Evolutionary conservation across 1,139 yeast species (phyloP).

Genomic region (Candida sp.): DNA sequence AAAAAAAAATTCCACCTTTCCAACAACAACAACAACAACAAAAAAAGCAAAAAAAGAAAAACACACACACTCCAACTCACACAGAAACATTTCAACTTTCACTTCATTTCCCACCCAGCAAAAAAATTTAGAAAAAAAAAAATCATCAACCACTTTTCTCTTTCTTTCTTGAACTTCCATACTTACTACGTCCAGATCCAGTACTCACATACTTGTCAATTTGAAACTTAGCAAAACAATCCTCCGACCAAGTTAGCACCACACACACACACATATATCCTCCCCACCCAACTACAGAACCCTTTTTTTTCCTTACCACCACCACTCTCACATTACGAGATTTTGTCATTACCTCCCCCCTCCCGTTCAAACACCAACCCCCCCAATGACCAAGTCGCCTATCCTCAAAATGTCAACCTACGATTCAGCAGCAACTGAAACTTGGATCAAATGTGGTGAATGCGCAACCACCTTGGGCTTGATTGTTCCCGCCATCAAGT

Average conservation of each 20-base stretch:
- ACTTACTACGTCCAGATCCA: too few relatives aligned
- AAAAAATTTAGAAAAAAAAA: neutral
- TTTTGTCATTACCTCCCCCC: neutral
- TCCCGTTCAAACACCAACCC: too few relatives aligned
- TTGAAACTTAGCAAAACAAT: too few relatives aligned
- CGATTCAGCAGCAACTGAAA: slow-evolving; percentile 33
- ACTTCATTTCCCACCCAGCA: neutral
- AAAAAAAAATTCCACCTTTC: slow-evolving; percentile 1
- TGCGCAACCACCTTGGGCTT: slow-evolving; percentile 53
- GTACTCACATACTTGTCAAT: too few relatives aligned
- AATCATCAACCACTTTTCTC: neutral
- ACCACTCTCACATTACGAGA: too few relatives aligned
- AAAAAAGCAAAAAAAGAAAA: neutral
- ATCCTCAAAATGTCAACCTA: slow-evolving; percentile 12
- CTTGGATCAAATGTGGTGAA: slow-evolving; percentile 56
- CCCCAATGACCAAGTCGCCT: slow-evolving; percentile 14
- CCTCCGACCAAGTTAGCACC: neutral
- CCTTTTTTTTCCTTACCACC: neutral
- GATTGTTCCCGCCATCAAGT: slow-evolving; percentile 42
- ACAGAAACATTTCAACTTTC: neutral
- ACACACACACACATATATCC: too few relatives aligned
- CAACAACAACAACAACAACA: neutral
- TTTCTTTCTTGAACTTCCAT: neutral
- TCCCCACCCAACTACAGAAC: neutral
- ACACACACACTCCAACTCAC: neutral